Conservation (phyloP, 2,329 filamentous ascomycete genomes). For the Alternaria consortialis region DNA sequence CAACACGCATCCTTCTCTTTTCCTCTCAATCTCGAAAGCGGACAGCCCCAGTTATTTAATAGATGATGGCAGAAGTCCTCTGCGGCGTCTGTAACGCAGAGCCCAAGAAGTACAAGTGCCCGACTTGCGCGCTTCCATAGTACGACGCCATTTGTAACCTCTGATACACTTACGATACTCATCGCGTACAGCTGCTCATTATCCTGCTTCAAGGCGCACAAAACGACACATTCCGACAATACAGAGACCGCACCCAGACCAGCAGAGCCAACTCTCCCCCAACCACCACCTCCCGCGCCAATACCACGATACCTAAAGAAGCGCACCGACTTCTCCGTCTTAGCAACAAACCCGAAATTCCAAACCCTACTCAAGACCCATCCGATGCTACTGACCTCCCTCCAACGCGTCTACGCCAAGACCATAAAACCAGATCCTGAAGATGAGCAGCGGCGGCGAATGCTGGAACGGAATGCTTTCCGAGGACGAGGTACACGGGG, state of each 20-base stretch:
- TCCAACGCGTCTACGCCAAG: conserved; percentile 46
- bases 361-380: conserved; percentile 39
- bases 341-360: conserved; percentile 41
- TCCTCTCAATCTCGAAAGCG: rapidly evolving
- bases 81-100: conserved; percentile 57
- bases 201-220: conserved; percentile 44
- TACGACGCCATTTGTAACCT: conserved; percentile 29
- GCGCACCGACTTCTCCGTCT: conserved; percentile 43
- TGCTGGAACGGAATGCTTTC: conserved; percentile 25
- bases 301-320: conserved; percentile 43
- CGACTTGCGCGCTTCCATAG: conserved; percentile 59
- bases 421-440: conserved; percentile 46
- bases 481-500: conserved; percentile 26
- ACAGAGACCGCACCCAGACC: conserved; percentile 10
- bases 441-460: conserved; percentile 28
- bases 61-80: conserved; percentile 42
- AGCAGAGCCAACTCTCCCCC: conserved; percentile 24
- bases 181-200: conserved; percentile 39
- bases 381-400: conserved; percentile 32
- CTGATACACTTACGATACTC: not conserved
- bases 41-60: rapidly evolving
- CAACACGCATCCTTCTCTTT: no score
- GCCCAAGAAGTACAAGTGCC: conserved; percentile 62
- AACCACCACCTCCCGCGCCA: conserved; percentile 40
- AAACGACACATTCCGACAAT: conserved; percentile 30